Percentiles rank a stretch among this genome's conserved stretches.
Conservation (phyloP, 257 asterid species). For the Marsdenia floribunda region DNA sequence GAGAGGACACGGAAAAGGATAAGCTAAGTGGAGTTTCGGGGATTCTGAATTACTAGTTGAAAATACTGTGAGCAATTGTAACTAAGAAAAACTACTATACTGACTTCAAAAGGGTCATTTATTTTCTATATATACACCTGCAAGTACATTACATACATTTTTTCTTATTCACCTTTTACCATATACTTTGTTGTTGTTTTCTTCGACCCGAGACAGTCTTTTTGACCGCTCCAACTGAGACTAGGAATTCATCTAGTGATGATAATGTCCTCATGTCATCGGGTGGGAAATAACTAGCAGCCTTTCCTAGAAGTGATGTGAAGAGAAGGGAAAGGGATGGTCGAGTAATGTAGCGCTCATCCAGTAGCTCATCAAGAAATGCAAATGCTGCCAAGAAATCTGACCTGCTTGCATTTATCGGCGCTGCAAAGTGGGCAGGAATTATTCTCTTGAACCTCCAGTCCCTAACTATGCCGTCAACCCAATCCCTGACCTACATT, state of each 20-base stretch:
- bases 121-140: neutral
- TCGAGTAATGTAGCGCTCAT: constrained; percentile 58
- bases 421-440: constrained; percentile 96
- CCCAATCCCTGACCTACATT: constrained; percentile 89
- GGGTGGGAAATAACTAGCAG: constrained; percentile 89
- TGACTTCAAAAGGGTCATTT: neutral
- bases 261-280: constrained; percentile 95
- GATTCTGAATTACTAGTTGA: too few relatives aligned
- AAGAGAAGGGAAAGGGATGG: constrained; percentile 70
- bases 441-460: constrained; percentile 93
- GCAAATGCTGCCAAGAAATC: constrained; percentile 84
- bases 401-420: constrained; percentile 70
- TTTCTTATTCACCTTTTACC: neutral
- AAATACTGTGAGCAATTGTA: too few relatives aligned
- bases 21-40: too few relatives aligned
- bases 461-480: constrained; percentile 65
- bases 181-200: constrained; percentile 19
- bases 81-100: neutral
- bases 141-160: neutral
- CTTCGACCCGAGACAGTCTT: constrained; percentile 91
- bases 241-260: constrained; percentile 87
- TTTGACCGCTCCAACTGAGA: constrained; percentile 87
- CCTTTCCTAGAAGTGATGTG: constrained; percentile 78
- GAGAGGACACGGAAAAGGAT: too few relatives aligned
- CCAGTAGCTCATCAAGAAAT: constrained; percentile 84